A percentile compares a stretch with the other conserved stretches of the same genome.
Conservation (phyloP, 164 flowering plant genomes). For the Macadamia tetraphylla region DNA sequence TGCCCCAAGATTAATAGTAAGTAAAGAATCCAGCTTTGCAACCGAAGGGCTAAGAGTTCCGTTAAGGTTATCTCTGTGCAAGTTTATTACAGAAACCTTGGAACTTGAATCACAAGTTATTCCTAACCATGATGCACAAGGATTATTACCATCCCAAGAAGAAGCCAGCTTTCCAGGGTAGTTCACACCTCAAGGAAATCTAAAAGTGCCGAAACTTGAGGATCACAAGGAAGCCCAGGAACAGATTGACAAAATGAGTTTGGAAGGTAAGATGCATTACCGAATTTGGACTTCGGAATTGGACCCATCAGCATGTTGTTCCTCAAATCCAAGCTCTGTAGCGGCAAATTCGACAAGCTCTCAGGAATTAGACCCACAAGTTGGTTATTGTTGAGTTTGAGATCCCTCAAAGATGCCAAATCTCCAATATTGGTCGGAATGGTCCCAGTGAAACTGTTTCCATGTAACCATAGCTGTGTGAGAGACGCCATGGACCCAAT, state of each 20-base stretch:
- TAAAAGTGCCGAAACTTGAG: constrained; percentile 51
- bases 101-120: constrained; percentile 27
- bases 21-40: constrained; percentile 36
- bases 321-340: constrained; percentile 42
- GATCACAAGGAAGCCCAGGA: constrained; percentile 43
- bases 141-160: constrained; percentile 60
- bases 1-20: constrained; percentile 31
- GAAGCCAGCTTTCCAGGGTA: constrained; percentile 46
- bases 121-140: constrained; percentile 62
- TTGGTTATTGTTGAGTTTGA: constrained; percentile 50
- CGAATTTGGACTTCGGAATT: constrained; percentile 45
- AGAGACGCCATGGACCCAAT: constrained; percentile 44
- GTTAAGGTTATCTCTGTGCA: constrained; percentile 40
- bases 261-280: constrained; percentile 21
- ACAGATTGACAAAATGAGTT: constrained; percentile 48
- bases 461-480: constrained; percentile 53
- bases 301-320: constrained; percentile 71
- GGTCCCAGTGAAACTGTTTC: constrained; percentile 53
- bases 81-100: constrained; percentile 32
- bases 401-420: constrained; percentile 38
- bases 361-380: constrained; percentile 59
- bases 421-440: constrained; percentile 52
- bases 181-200: constrained; percentile 48
- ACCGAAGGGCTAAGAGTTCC: constrained; percentile 67
- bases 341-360: constrained; percentile 38